These are phyloP conservation scores for Elsinoe arachidis DNA, from an alignment of 2,329 filamentous ascomycete genomes.

Conservation along the genomic window DNA sequence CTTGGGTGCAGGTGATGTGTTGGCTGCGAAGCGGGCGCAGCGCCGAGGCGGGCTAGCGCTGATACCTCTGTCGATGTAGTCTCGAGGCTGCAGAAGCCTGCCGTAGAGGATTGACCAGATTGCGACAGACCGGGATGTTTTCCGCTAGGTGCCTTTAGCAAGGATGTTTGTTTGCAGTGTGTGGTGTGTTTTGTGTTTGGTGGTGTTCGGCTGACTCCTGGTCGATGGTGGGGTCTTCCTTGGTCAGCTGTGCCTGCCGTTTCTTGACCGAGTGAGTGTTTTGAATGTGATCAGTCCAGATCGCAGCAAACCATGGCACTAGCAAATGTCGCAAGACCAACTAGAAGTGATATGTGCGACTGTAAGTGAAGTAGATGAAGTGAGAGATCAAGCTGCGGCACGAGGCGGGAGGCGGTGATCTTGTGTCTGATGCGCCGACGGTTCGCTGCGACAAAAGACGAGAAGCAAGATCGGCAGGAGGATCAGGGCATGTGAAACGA, in stretches of 20 bases:
- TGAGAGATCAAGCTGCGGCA: conserved; percentile 6
- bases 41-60: conserved; percentile 7
- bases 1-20: not conserved
- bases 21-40: conserved; percentile 11
- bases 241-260: not conserved
- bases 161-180: not conserved
- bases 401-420: conserved; percentile 10
- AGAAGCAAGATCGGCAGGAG: conserved; percentile 12
- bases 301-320: not conserved
- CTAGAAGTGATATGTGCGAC: not conserved
- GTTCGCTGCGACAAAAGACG: not conserved
- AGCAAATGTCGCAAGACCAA: not conserved
- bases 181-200: not conserved
- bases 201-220: conserved; percentile 1
- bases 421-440: not conserved
- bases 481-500: conserved; percentile 6
- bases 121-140: not conserved
- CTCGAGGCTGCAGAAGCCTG: not conserved
- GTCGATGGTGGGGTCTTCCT: not conserved
- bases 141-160: not conserved
- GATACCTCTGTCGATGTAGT: conserved; percentile 8
- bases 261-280: not conserved
- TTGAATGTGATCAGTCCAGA: conserved; percentile 5
- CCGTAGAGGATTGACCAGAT: not conserved
- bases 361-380: conserved; percentile 2